These are phyloP conservation scores for Irpex lacteus DNA, from an alignment of 1,284 basidiomycete species.

Conservation along the genomic window DNA sequence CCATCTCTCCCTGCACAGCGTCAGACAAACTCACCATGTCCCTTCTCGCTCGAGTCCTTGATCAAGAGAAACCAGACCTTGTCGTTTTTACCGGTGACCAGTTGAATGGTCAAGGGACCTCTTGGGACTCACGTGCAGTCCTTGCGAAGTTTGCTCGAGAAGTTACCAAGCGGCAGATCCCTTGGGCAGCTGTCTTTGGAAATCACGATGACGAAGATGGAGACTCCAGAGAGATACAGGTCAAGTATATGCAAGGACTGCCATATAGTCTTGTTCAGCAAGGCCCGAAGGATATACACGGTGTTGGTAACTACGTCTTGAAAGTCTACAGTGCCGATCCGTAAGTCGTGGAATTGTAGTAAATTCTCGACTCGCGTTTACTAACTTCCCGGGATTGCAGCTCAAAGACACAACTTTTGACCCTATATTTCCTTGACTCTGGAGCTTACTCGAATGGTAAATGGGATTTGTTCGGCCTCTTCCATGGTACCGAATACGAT, in stretches of 20 bases:
- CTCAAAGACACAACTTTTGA: conserved; percentile 84
- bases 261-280: conserved; percentile 82
- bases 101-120: conserved; percentile 83
- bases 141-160: conserved; percentile 84
- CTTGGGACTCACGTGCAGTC: conserved; percentile 85
- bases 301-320: conserved; percentile 84
- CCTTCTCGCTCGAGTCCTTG: conserved; percentile 70
- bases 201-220: conserved; percentile 88
- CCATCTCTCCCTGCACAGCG: conserved; percentile 45
- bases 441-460: conserved; percentile 68
- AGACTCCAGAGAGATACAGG: conserved; percentile 53
- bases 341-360: conserved; percentile 38
- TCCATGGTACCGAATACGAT: conserved; percentile 72
- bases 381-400: conserved; percentile 33
- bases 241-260: conserved; percentile 71
- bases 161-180: conserved; percentile 73
- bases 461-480: conserved; percentile 57
- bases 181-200: conserved; percentile 90
- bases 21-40: conserved; percentile 76
- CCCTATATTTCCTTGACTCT: conserved; percentile 92
- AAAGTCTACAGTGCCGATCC: conserved; percentile 74
- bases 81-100: conserved; percentile 88
- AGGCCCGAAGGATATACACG: conserved; percentile 82
- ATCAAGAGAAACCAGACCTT: conserved; percentile 84
- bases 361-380: conserved; percentile 12